phyloP scores from a whole-genome alignment of 345 rosid species.

The Barbarea vulgaris region DNA sequence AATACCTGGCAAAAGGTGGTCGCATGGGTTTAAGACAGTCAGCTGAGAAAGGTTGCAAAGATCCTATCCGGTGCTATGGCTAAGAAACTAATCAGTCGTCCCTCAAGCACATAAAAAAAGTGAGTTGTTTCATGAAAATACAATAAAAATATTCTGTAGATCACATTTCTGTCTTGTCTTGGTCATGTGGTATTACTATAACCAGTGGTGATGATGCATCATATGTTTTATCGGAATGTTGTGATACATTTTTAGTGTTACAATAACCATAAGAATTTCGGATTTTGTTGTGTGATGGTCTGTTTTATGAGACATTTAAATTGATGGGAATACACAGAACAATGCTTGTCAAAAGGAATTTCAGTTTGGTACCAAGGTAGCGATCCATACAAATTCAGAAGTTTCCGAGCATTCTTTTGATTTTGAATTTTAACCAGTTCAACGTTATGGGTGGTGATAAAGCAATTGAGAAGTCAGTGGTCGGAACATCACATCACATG shows the following conservation, averaged over 20 bases:
- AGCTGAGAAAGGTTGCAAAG: constrained; percentile 69
- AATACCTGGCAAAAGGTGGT: constrained; percentile 79
- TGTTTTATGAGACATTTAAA: neutral
- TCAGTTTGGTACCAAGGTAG: neutral
- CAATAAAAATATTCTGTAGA: neutral
- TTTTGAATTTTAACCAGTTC: neutral
- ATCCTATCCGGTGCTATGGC: constrained; percentile 83
- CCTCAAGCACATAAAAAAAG: constrained; percentile 13
- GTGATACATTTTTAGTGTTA: neutral
- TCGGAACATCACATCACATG: neutral
- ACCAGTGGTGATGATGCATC: constrained; percentile 5
- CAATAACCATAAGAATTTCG: neutral
- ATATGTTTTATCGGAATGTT: neutral
- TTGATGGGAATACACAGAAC: too few relatives aligned
- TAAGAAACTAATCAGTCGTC: constrained; percentile 32
- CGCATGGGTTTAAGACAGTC: constrained; percentile 59
- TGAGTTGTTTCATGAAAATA: constrained; percentile 8
- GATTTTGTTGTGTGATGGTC: neutral
- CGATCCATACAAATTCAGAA: neutral
- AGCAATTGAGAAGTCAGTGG: neutral
- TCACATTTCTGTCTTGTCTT: constrained; percentile 26
- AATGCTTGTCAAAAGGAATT: neutral
- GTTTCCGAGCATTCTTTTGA: neutral
- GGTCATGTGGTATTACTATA: constrained; percentile 13
- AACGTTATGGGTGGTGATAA: neutral